Percentiles rank a stretch among this genome's conserved stretches.
Evolutionary conservation across 2,329 filamentous ascomycete species (phyloP).

Genomic region (Passalora sequoiae): DNA sequence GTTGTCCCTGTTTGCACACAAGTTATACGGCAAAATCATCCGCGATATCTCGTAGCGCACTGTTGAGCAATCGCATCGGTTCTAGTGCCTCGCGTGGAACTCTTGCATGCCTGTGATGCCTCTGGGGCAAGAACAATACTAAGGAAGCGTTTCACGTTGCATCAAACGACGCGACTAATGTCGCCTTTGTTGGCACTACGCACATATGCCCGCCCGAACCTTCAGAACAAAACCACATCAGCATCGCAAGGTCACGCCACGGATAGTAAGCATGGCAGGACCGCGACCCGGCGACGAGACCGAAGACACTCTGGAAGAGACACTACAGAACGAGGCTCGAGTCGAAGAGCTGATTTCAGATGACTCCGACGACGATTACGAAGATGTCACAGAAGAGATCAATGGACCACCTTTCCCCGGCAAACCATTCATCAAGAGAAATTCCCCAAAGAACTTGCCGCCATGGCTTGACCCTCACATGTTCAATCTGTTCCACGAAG

Average conservation of each 20-base stretch:
- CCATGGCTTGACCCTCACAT: constrained; percentile 25
- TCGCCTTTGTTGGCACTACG: constrained; percentile 9
- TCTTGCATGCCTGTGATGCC: constrained; percentile 15
- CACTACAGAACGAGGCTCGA: constrained; percentile 23
- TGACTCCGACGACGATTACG: constrained; percentile 25
- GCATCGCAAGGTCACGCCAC: neutral
- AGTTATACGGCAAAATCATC: too few species aligned
- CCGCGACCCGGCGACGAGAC: constrained; percentile 16
- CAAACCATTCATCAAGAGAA: constrained; percentile 11
- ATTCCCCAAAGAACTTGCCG: constrained; percentile 19
- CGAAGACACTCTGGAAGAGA: constrained; percentile 28
- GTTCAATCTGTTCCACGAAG: constrained; percentile 25
- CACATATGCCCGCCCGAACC: constrained; percentile 13
- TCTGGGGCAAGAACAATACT: constrained; percentile 29
- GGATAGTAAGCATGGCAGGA: neutral
- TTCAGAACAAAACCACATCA: neutral
- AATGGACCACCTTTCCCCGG: constrained; percentile 29
- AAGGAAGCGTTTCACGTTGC: constrained; percentile 12
- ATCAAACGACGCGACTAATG: constrained; percentile 16
- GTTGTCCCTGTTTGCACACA: too few species aligned
- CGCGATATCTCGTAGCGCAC: neutral
- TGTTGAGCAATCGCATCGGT: neutral
- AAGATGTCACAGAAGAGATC: constrained; percentile 18
- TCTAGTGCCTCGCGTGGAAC: neutral
- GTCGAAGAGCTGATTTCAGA: constrained; percentile 32